phyloP scores from a whole-genome alignment of 2,329 filamentous ascomycete genomes.

The Penicillium sp. region DNA sequence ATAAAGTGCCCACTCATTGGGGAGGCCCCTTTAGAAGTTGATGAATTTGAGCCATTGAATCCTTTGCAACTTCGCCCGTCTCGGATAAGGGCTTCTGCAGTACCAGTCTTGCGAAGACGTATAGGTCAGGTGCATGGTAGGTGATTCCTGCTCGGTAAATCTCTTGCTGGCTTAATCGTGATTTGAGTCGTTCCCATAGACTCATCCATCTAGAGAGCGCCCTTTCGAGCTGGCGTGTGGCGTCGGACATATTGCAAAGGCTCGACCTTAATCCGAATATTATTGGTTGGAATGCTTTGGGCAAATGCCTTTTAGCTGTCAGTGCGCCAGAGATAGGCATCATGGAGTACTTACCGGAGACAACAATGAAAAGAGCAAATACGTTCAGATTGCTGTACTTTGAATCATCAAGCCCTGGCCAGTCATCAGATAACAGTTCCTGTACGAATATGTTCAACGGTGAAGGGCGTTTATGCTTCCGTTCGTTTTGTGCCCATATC shows the following conservation, averaged over 20 bases:
- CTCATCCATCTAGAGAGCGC: constrained; percentile 10
- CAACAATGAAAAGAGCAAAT: constrained; percentile 12
- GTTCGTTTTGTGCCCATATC: constrained; percentile 7
- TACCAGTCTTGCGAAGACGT: constrained; percentile 9
- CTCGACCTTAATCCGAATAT: constrained; percentile 8
- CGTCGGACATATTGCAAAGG: neutral
- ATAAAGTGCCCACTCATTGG: neutral
- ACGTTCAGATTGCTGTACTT: constrained; percentile 8
- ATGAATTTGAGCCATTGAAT: constrained; percentile 14
- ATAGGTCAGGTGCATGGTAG: constrained; percentile 11
- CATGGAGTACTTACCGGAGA: constrained; percentile 4
- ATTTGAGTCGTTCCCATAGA: constrained; percentile 7
- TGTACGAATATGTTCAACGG: constrained; percentile 5
- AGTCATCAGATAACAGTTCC: constrained; percentile 7
- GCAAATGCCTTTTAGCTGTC: neutral
- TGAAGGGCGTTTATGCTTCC: constrained; percentile 5
- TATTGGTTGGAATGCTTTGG: constrained; percentile 10
- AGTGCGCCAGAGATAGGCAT: neutral
- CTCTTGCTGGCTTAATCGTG: constrained; percentile 4
- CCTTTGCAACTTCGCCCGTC: constrained; percentile 9
- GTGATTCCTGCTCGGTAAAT: constrained; percentile 15
- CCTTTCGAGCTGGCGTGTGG: constrained; percentile 6
- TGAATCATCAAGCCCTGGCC: neutral
- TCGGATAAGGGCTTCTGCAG: constrained; percentile 6
- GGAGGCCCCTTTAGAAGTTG: constrained; percentile 5